Evolutionary conservation across 345 rosid genomes (phyloP).

Genomic region (Cochlearia excelsa): DNA sequence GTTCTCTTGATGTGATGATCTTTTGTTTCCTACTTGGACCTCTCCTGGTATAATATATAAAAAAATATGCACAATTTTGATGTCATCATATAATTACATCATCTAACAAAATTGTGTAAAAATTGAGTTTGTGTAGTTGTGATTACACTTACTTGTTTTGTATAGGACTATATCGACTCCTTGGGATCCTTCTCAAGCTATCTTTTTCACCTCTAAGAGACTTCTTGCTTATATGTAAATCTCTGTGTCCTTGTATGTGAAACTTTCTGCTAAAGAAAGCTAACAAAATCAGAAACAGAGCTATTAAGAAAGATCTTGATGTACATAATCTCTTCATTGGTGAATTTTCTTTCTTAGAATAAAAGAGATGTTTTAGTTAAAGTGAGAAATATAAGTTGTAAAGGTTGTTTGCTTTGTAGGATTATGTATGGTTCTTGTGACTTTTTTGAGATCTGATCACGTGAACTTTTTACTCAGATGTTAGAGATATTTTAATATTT

Average conservation of each 20-base stretch:
- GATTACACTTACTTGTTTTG: constrained; percentile 33
- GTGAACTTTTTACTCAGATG: constrained; percentile 14
- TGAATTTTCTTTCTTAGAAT: constrained; percentile 1
- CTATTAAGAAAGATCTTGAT: constrained; percentile 31
- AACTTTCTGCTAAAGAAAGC: constrained; percentile 26
- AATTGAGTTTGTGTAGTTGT: background rate
- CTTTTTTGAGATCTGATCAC: constrained; percentile 37
- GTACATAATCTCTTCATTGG: constrained; percentile 24
- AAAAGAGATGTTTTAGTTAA: background rate
- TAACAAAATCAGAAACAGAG: constrained; percentile 26
- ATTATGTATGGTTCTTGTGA: constrained; percentile 20
- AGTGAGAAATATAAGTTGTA: constrained; percentile 30
- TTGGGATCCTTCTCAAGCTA: constrained; percentile 26
- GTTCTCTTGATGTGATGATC: constrained; percentile 28
- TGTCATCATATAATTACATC: constrained; percentile 7
- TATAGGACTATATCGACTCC: constrained; percentile 34
- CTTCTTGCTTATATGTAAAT: constrained; percentile 19
- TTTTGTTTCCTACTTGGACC: constrained; percentile 33
- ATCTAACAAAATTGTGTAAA: background rate
- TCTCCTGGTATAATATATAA: constrained; percentile 19
- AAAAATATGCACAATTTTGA: constrained; percentile 18
- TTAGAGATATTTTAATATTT: no score
- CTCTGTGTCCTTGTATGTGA: constrained; percentile 24
- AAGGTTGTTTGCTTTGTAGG: constrained; percentile 28
- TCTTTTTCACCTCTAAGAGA: constrained; percentile 8